Evolutionary conservation across 257 asterid species (phyloP), one percentile per base, ranked within the genome.

Genomic region (Jasminum sambac): DNA sequence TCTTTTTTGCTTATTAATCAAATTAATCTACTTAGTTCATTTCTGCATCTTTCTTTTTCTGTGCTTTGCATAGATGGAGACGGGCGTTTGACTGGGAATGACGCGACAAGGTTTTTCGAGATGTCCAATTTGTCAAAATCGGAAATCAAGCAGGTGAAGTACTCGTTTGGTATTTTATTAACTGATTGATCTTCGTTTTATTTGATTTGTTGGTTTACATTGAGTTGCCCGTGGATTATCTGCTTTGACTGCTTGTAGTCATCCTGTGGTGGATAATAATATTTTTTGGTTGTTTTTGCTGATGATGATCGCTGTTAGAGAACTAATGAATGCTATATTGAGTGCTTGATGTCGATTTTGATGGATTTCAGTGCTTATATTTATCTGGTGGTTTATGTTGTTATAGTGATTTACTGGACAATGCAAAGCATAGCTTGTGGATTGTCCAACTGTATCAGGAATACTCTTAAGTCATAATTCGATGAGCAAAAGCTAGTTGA

Each of bases 71-170:
- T 74, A 93, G 97, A 93, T 78, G 85, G 88, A 0, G 98, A 93
- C 75, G 94, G 94, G 34, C 95, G 97, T 55, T 64, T 93, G 55
- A 90, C 94, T 14, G 98, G 91, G 63, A 90, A 74, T 73, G 97
- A 90, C 17, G 93, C 95, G 24, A 82, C 83, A 2, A 85, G 69
- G 25, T 80, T 93, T 69, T 88, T 93, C 66, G 66, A 83, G n/a
- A 59, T 87, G 86, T 90, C 97, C 34, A 84, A 84, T 78, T 76
- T 93, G 13, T 72, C 95, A 8, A 83, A 84, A 76, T 83, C 83
- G 11, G 92, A 90, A 80, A 90, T 93, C 69, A 90, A 93, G 78
- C 96, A 87, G 96, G 98, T 88, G 38, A 26, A 65, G 40, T 8
- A 37, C 57, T 24, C 19, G 42, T 46, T 39, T 50, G 13, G 4